These are phyloP conservation scores for Leptosphaerulina australis DNA, from an alignment of 2,329 filamentous ascomycete species.

Conservation along the genomic window DNA sequence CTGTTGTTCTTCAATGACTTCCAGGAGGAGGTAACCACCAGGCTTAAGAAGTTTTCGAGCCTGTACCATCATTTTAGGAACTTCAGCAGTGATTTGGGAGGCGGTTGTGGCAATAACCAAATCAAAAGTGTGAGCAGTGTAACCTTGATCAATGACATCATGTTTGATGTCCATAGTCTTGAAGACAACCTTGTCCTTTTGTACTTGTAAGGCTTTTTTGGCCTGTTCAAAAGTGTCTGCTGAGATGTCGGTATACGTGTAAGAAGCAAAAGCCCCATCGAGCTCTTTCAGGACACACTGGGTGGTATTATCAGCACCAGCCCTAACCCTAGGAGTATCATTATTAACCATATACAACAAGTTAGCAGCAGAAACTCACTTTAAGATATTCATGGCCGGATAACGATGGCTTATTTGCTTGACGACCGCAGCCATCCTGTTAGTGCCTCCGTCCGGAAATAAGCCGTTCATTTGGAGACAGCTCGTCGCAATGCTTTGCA, in stretches of 20 bases:
- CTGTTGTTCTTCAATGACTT: conserved; percentile 12
- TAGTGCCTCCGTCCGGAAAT: background rate
- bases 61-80: conserved; percentile 21
- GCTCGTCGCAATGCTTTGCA: too few relatives aligned
- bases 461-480: background rate
- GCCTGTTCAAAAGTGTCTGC: background rate
- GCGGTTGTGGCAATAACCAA: conserved; percentile 26
- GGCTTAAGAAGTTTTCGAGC: conserved; percentile 37
- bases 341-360: background rate
- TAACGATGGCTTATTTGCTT: conserved; percentile 2
- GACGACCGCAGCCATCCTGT: background rate
- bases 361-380: background rate
- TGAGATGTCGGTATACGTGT: conserved; percentile 27
- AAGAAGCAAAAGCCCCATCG: conserved; percentile 11
- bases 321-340: conserved; percentile 16
- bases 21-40: conserved; percentile 51
- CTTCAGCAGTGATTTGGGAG: conserved; percentile 18
- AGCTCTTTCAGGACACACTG: conserved; percentile 8
- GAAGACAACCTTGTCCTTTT: conserved; percentile 15
- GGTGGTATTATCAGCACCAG: conserved; percentile 9
- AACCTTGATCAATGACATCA: conserved; percentile 19
- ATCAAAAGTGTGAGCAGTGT: conserved; percentile 19
- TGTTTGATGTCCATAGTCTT: conserved; percentile 15
- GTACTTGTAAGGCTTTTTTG: background rate
- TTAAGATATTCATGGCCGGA: conserved; percentile 5